These are phyloP conservation scores for Pyrenophora tritici-repentis DNA, from an alignment of 2,329 filamentous ascomycete species.

Conservation along the genomic window DNA sequence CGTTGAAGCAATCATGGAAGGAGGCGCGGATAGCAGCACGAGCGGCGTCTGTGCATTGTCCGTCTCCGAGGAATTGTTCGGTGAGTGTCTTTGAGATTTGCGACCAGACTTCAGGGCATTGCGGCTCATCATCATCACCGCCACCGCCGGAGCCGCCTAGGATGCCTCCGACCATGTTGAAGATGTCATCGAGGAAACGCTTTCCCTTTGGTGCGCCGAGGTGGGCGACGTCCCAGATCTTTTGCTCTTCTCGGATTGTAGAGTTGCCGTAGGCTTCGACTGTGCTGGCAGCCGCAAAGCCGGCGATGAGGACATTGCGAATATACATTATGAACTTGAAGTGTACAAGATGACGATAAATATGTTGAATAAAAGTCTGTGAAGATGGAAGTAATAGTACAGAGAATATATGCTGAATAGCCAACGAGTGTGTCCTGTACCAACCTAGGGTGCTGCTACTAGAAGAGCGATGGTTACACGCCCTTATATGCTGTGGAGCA, in stretches of 20 bases:
- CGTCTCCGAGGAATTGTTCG: slow-evolving; percentile 38
- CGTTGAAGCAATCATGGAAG: slow-evolving; percentile 47
- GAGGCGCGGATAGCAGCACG: slow-evolving; percentile 42
- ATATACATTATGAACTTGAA: slow-evolving; percentile 41
- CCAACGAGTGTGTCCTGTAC: slow-evolving; percentile 17
- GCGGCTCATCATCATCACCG: slow-evolving; percentile 5
- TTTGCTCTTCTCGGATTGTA: slow-evolving; percentile 20
- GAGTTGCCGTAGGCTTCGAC: slow-evolving; percentile 32
- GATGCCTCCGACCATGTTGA: slow-evolving; percentile 10
- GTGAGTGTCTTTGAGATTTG: slow-evolving; percentile 42
- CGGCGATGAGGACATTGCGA: slow-evolving; percentile 31
- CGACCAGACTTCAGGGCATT: slow-evolving; percentile 41
- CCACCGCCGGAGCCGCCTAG: slow-evolving; percentile 3
- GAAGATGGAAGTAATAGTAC: slow-evolving; percentile 1
- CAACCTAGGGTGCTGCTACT: slow-evolving; percentile 10
- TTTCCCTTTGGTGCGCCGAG: slow-evolving; percentile 16
- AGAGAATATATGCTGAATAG: slow-evolving; percentile 3
- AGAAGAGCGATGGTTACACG: slow-evolving; percentile 4
- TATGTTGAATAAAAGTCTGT: slow-evolving; percentile 13
- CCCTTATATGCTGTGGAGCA: slow-evolving; percentile 29
- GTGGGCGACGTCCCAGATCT: slow-evolving; percentile 10
- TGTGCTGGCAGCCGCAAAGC: slow-evolving; percentile 34
- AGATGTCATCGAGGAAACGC: slow-evolving; percentile 18
- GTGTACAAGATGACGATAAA: background rate
- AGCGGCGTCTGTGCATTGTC: slow-evolving; percentile 45